These are phyloP conservation scores for Sorghum bicolor DNA, from an alignment of 176 grass and related monocot genomes.

Conservation along the genomic window DNA sequence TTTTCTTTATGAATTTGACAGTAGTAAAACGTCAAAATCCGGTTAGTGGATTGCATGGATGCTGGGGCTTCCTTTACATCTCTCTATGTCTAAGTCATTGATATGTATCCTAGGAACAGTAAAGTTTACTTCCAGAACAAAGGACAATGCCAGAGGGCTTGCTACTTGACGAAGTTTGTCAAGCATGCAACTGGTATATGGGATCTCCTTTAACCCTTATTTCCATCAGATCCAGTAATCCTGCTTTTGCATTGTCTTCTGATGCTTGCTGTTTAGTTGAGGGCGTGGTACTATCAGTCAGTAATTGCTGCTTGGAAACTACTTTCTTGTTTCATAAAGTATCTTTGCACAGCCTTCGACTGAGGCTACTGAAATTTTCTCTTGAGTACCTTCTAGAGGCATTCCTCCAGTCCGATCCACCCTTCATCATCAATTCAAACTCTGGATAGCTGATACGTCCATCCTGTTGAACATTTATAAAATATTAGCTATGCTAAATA, in stretches of 20 bases:
- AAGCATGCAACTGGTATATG: constrained; percentile 30
- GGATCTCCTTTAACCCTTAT: constrained; percentile 8
- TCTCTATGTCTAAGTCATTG: constrained; percentile 38
- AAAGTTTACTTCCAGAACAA: constrained; percentile 39
- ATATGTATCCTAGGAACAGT: constrained; percentile 39
- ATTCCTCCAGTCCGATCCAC: constrained; percentile 88
- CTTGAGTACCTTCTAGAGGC: constrained; percentile 57
- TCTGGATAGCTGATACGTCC: constrained; percentile 88
- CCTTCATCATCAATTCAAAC: constrained; percentile 90
- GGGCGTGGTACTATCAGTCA: constrained; percentile 7
- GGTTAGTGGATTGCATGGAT: constrained; percentile 33
- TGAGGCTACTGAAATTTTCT: constrained; percentile 57
- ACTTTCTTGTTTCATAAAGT: constrained; percentile 34
- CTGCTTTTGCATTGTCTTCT: constrained; percentile 31
- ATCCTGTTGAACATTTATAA: constrained; percentile 59
- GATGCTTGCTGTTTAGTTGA: constrained; percentile 25
- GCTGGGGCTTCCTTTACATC: constrained; percentile 38
- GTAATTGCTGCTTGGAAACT: constrained; percentile 27
- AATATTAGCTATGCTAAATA: constrained; percentile 29
- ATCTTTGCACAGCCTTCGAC: constrained; percentile 61
- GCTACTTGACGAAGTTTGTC: constrained; percentile 27
- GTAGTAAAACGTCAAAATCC: constrained; percentile 30
- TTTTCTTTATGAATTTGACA: constrained; percentile 18
- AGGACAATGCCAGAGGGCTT: constrained; percentile 16
- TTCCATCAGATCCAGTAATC: constrained; percentile 14